Percentiles rank a stretch among this genome's conserved stretches.
Evolutionary conservation across 139 green algal genomes (phyloP).

Genomic region (Chlamydomonas applanata): DNA sequence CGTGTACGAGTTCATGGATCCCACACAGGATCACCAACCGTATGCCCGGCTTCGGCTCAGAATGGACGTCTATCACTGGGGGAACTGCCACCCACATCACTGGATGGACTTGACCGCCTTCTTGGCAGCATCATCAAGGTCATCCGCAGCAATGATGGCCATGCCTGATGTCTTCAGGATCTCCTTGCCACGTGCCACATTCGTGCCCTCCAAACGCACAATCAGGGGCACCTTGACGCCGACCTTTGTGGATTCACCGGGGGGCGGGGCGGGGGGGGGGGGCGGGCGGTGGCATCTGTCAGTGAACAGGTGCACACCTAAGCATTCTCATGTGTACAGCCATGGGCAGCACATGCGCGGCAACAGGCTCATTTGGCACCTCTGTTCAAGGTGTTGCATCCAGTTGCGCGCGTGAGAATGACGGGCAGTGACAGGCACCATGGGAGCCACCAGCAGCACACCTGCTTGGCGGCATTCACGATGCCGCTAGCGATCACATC

Average conservation of each 20-base stretch:
- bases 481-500: slow-evolving; percentile 98
- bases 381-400: too few relatives aligned
- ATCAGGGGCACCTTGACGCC: slow-evolving; percentile 84
- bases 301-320: too few relatives aligned
- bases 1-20: too few relatives aligned
- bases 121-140: slow-evolving; percentile 94
- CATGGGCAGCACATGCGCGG: background rate
- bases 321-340: background rate
- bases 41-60: too few relatives aligned
- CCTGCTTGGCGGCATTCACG: slow-evolving; percentile 91
- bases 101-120: slow-evolving; percentile 78
- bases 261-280: background rate
- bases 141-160: slow-evolving; percentile 86
- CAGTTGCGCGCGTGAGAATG: too few relatives aligned
- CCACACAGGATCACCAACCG: too few relatives aligned
- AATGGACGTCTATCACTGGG: too few relatives aligned
- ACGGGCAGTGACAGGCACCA: too few relatives aligned
- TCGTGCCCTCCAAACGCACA: slow-evolving; percentile 98
- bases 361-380: too few relatives aligned
- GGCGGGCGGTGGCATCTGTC: too few relatives aligned
- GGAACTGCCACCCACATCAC: background rate
- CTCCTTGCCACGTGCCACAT: slow-evolving; percentile 90
- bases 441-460: slow-evolving; percentile 13
- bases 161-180: slow-evolving; percentile 81
- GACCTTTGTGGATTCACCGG: slow-evolving; percentile 57